phyloP scores from a whole-genome alignment of 1,139 yeast genomes.

The Starmera stellimalicola region DNA sequence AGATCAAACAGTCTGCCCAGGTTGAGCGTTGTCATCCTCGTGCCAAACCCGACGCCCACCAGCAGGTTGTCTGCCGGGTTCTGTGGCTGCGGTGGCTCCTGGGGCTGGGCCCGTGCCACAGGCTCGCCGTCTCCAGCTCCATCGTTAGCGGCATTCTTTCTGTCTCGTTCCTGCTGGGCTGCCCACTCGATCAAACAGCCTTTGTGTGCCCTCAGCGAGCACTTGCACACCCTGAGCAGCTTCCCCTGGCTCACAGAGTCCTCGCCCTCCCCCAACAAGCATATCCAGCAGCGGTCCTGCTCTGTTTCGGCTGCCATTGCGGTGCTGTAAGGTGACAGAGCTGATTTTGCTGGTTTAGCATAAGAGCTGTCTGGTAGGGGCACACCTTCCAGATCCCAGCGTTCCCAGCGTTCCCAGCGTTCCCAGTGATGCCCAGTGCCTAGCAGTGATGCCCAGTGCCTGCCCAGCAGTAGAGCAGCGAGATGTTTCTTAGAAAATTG shows the following conservation, averaged over 20 bases:
- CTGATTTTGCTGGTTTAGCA: too few species aligned
- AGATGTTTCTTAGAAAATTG: too few species aligned
- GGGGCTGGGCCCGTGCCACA: neutral
- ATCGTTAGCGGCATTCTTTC: neutral
- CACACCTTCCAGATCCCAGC: too few species aligned
- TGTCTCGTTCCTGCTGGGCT: neutral
- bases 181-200: neutral
- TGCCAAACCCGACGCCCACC: neutral
- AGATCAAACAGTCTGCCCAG: neutral
- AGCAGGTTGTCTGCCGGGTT: neutral
- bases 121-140: neutral
- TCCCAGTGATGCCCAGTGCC: too few species aligned
- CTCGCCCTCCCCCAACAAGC: neutral
- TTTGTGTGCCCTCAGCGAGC: constrained; percentile 1
- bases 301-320: neutral
- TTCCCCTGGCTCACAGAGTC: neutral
- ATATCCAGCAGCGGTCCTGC: neutral
- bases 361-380: too few species aligned
- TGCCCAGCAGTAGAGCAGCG: too few species aligned
- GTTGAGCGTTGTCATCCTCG: neutral
- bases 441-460: too few species aligned
- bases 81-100: neutral
- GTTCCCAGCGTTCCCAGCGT: too few species aligned
- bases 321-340: neutral
- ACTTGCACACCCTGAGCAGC: neutral